Conservation (phyloP, 1,284 basidiomycete genomes). For the Mixia osmundae region DNA sequence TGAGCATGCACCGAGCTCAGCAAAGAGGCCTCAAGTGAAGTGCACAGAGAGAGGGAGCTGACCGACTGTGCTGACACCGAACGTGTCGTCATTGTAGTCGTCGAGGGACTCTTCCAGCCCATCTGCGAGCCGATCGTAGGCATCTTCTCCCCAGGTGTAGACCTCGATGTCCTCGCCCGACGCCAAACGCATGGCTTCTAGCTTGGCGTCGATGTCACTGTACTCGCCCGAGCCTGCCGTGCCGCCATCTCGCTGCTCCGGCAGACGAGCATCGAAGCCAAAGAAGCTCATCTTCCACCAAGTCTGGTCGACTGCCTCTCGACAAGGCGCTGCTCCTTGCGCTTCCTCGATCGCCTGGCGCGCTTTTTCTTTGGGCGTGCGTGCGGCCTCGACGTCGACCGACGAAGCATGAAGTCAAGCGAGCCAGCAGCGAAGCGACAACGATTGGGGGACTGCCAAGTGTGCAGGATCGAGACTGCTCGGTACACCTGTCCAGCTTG, state of each 20-base stretch:
- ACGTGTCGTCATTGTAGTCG: conserved; percentile 87
- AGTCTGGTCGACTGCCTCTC: no score
- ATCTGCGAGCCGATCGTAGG: conserved; percentile 34
- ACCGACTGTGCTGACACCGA: conserved; percentile 49
- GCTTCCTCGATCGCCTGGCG: no score
- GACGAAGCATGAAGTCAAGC: no score
- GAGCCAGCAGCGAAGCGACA: no score
- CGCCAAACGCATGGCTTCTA: no score
- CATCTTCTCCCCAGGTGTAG: conserved; percentile 6
- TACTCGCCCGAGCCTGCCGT: background rate
- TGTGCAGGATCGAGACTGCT: conserved; percentile 28
- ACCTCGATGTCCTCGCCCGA: conserved; percentile 7
- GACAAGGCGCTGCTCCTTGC: no score
- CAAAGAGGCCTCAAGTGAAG: background rate
- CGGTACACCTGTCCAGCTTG: conserved; percentile 69
- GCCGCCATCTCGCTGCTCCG: background rate
- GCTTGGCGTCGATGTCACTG: no score
- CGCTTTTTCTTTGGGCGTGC: no score
- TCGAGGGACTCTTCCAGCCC: conserved; percentile 66
- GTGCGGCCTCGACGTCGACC: no score
- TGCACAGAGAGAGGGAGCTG: conserved; percentile 19
- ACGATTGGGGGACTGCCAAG: no score
- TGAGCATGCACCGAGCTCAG: conserved; percentile 19
- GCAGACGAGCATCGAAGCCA: background rate
- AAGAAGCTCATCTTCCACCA: background rate